These are phyloP conservation scores for Colletotrichum cereale DNA, from an alignment of 2,329 filamentous ascomycete genomes.

Conservation along the genomic window DNA sequence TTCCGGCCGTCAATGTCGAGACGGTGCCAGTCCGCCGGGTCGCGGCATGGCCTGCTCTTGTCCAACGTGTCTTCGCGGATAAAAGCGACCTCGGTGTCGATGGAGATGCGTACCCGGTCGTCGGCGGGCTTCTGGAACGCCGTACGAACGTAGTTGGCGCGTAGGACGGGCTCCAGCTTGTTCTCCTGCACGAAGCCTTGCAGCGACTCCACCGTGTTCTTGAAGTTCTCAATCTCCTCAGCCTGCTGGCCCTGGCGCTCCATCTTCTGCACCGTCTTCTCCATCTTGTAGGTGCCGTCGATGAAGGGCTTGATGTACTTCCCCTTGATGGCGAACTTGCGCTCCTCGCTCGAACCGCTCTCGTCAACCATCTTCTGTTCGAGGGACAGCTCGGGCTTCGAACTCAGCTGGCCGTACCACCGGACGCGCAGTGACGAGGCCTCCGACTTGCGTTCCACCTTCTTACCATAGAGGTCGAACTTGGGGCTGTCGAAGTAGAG, in stretches of 20 bases:
- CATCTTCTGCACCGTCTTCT: slow-evolving; percentile 91
- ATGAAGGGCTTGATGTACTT: slow-evolving; percentile 94
- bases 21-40: slow-evolving; percentile 91
- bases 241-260: slow-evolving; percentile 78
- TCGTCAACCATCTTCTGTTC: slow-evolving; percentile 91
- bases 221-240: slow-evolving; percentile 76
- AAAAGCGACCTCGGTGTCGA: slow-evolving; percentile 92
- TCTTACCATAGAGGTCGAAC: slow-evolving; percentile 88
- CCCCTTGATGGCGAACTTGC: slow-evolving; percentile 87
- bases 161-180: slow-evolving; percentile 84
- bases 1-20: slow-evolving; percentile 85
- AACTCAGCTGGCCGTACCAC: slow-evolving; percentile 89
- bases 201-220: slow-evolving; percentile 79
- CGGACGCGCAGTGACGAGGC: slow-evolving; percentile 87
- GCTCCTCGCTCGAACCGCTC: slow-evolving; percentile 82
- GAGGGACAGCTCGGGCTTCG: slow-evolving; percentile 83
- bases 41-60: slow-evolving; percentile 84
- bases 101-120: slow-evolving; percentile 88
- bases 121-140: slow-evolving; percentile 97
- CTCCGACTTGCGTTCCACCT: slow-evolving; percentile 81
- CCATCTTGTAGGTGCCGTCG: slow-evolving; percentile 88
- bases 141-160: slow-evolving; percentile 93
- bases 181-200: slow-evolving; percentile 84
- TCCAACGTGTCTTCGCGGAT: slow-evolving; percentile 86
- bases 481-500: slow-evolving; percentile 93